Conservation (phyloP, 1,139 yeast genomes). For the Blastobotrys aristatus region DNA sequence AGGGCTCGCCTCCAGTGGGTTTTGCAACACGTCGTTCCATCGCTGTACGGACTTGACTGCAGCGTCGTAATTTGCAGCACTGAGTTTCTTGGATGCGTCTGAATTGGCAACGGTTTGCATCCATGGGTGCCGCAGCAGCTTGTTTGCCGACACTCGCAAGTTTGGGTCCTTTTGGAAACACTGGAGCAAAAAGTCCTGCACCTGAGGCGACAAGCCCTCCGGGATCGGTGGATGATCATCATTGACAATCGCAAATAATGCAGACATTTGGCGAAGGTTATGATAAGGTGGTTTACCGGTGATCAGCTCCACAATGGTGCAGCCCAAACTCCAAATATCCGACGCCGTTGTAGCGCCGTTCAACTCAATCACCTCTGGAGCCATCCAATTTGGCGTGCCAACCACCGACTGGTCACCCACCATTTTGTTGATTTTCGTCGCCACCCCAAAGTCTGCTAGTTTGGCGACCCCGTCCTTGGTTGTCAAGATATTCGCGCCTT, state of each 20-base stretch:
- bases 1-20: slow-evolving; percentile 11
- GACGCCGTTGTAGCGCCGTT: slow-evolving; percentile 87
- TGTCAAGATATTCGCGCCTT: slow-evolving; percentile 69
- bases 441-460: slow-evolving; percentile 77
- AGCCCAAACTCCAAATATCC: slow-evolving; percentile 77
- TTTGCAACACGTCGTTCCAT: slow-evolving; percentile 26
- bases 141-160: slow-evolving; percentile 52
- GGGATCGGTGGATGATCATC: slow-evolving; percentile 82
- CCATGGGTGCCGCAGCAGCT: slow-evolving; percentile 63
- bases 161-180: slow-evolving; percentile 79
- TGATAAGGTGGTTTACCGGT: slow-evolving; percentile 89
- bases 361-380: slow-evolving; percentile 73
- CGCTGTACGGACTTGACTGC: slow-evolving; percentile 32
- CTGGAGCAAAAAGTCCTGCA: slow-evolving; percentile 56
- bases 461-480: slow-evolving; percentile 58
- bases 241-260: slow-evolving; percentile 87
- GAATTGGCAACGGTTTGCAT: slow-evolving; percentile 12
- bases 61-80: slow-evolving; percentile 27
- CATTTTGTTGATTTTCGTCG: slow-evolving; percentile 41
- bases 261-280: slow-evolving; percentile 76
- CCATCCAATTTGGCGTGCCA: slow-evolving; percentile 88
- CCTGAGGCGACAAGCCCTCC: slow-evolving; percentile 43
- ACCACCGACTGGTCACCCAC: slow-evolving; percentile 32
- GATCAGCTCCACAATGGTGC: slow-evolving; percentile 80
- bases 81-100: slow-evolving; percentile 8